Percentiles rank a stretch among this genome's conserved stretches.
phyloP scores from a whole-genome alignment of 2,329 filamentous ascomycete species.

The Aspergillus carbonarius region DNA sequence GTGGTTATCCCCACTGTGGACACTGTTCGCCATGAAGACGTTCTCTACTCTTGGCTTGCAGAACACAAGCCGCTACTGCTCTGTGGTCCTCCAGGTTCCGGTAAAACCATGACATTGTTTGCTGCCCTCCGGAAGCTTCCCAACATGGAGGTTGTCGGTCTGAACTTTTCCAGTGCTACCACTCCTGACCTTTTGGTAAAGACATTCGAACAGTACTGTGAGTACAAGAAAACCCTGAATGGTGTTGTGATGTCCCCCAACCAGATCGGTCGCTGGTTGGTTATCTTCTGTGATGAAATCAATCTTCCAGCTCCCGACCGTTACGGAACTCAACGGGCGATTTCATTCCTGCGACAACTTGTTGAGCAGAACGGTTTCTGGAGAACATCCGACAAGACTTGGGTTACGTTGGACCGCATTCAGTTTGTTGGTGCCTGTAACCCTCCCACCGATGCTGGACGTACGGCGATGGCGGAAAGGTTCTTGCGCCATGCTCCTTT shows the following conservation, averaged over 20 bases:
- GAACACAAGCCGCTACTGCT: constrained; percentile 97
- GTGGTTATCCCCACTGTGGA: constrained; percentile 97
- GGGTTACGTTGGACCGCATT: constrained; percentile 96
- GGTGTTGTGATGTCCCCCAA: constrained; percentile 93
- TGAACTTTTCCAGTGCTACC: constrained; percentile 99
- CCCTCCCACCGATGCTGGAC: constrained; percentile 92
- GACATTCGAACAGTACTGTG: constrained; percentile 99
- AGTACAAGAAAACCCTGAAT: constrained; percentile 98
- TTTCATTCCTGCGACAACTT: constrained; percentile 94
- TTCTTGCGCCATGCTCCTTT: constrained; percentile 97
- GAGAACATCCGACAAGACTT: constrained; percentile 94
- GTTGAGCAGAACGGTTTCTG: constrained; percentile 99
- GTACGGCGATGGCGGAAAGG: constrained; percentile 86
- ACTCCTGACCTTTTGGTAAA: constrained; percentile 97
- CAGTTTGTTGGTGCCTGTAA: constrained; percentile 99
- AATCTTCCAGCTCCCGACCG: constrained; percentile 97
- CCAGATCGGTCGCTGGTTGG: constrained; percentile 95
- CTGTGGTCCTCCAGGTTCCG: constrained; percentile 95
- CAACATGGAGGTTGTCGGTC: constrained; percentile 97
- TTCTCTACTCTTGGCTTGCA: constrained; percentile 98
- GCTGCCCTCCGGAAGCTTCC: constrained; percentile 94
- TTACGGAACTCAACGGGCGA: constrained; percentile 95
- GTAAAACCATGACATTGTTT: constrained; percentile 99
- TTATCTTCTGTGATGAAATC: constrained; percentile 99
- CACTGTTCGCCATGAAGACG: constrained; percentile 95